Percentiles rank a stretch among this genome's conserved stretches.
These are phyloP conservation scores for Talaromyces sp. DNA, from an alignment of 2,329 filamentous ascomycete genomes.

Conservation along the genomic window DNA sequence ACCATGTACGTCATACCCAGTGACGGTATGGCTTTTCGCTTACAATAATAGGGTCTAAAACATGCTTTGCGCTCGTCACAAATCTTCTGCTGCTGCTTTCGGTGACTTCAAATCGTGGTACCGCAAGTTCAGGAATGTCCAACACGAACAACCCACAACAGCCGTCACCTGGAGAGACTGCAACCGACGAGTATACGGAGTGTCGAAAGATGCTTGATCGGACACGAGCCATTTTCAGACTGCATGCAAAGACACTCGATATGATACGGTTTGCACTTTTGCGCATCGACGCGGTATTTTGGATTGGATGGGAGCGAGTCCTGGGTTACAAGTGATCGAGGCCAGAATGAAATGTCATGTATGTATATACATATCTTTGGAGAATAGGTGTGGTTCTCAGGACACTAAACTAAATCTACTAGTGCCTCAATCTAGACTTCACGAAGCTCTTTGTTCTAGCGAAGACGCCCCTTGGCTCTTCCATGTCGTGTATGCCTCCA, in stretches of 20 bases:
- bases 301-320: slow-evolving; percentile 13
- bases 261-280: slow-evolving; percentile 14
- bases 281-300: slow-evolving; percentile 11
- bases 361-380: not conserved
- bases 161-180: not conserved
- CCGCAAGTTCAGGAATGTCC: not conserved
- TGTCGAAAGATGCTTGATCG: slow-evolving; percentile 7
- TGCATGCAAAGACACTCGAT: slow-evolving; percentile 14
- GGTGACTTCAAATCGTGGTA: slow-evolving; percentile 4
- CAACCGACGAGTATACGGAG: not conserved
- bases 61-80: slow-evolving; percentile 11
- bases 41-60: slow-evolving; percentile 10
- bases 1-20: slow-evolving; percentile 3
- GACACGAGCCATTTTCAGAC: slow-evolving; percentile 8
- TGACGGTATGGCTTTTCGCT: not conserved
- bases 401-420: not conserved
- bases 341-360: not conserved
- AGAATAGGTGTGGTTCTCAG: not conserved
- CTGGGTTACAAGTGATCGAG: slow-evolving; percentile 4
- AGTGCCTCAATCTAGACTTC: not conserved
- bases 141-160: not conserved
- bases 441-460: not conserved
- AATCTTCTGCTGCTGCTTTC: slow-evolving; percentile 5
- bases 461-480: not conserved
- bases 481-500: not conserved